Base-by-base conservation (phyloP, 1,139 yeast genomes). In the Blastobotrys arbuscula region DNA sequence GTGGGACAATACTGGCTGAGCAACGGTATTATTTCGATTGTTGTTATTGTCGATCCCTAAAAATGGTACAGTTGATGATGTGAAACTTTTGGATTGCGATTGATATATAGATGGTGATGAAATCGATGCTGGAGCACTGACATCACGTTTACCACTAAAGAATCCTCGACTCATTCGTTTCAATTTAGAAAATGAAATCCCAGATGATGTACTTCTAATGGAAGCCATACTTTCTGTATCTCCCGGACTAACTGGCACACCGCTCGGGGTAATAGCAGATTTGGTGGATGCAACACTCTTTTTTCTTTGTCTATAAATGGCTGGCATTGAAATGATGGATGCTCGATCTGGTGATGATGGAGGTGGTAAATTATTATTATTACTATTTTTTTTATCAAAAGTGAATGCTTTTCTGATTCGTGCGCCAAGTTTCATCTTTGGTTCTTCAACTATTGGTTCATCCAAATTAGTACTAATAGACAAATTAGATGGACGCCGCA, bases 171-270 rank as follows among this genome's bases (percentile, higher is more conserved):
- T 49, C 55, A 57, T 51, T 30, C 53, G 47, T 43, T 47, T 50
- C 31, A 62, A 47, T n/a, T 64, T 60, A 2, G 63, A 58, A 52
- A 60, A 58, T 12, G 66, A 62, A 8, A 62, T 52, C 6, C 58
- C 54, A 12, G 65, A 60, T 9, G 63, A 50, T 16, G 54, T 57
- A 2, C 64, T 60, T 39, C 53, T 51, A 39, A 57, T 49, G 3
- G 63, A 59, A 33, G 52, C 53, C 35, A 60, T 45, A 2, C 63
- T 59, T 2, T 48, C 43, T 2, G 57, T 49, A 40, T 60, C 65
- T 15, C 30, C 20, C 44, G 49, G 47, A 34, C 34, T 35, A 3
- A 12, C 13, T 23, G 40, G 39, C 5, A 12, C 39, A n/a, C 45
- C 23, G 13, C 31, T 28, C 5, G 33, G 33, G 2, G 18, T n/a